Evolutionary conservation across 2,329 filamentous ascomycete genomes (phyloP), one percentile per base, ranked within the genome.

Genomic region (Colletotrichum salicis): DNA sequence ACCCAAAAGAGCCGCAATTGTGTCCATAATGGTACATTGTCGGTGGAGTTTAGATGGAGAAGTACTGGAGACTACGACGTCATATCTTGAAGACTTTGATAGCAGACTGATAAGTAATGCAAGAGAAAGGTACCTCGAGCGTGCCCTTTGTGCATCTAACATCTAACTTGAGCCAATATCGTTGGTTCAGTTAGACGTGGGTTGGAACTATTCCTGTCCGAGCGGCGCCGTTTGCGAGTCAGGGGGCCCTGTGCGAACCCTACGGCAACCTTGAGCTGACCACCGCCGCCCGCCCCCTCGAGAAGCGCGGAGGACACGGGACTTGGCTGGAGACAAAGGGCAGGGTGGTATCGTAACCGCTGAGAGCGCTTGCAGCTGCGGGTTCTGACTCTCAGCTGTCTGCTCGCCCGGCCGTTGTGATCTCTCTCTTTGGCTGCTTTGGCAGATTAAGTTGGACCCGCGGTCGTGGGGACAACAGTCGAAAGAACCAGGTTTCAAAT

Each of bases 401-500:
- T 48, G 41, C 48, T 41, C n/a, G 54, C n/a, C 45, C 52, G 29
- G 31, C 19, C 56, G 13, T 57, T 58, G 33, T 45, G 56, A 10
- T 37, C 8, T 19, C 31, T 54, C 58, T 71, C 12, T 63, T 69
- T 59, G 58, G 64, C 52, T 22, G 27, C 52, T 37, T 13, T 58
- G 31, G 13, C 22, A 56, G 69, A 70, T 60, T 45, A 69, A 60
- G 59, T 35, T 70, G 70, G 70, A 59, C 35, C 70, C 48, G 10
- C 48, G 41, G 48, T 29, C 70, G 59, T 72, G 70, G 55, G 70
- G 70, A 69, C 51, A 29, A 55, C 65, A n/a, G 70, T 45, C 41
- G 65, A 64, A 35, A 41, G 35, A 69, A 72, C 70, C 70, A 60
- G 70, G 70, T 64, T 72, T 72, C 70, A 72, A 29, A 59, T 72